Conservation (phyloP, 805 yeast species). For the Candida ficus region DNA sequence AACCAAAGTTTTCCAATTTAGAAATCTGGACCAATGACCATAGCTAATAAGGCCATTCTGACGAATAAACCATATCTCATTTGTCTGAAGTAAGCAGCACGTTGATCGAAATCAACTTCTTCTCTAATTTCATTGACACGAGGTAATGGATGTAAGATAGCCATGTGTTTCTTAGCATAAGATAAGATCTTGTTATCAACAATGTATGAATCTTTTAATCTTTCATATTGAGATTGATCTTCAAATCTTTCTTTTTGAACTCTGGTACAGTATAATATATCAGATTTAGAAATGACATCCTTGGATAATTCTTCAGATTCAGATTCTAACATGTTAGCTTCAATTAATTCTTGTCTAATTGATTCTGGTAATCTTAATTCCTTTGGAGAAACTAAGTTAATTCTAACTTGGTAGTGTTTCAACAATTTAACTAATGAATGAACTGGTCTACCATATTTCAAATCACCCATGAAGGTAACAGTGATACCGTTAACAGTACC, state of each 20-base stretch:
- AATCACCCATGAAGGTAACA: slow-evolving; percentile 98
- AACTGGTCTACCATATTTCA: slow-evolving; percentile 97
- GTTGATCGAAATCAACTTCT: slow-evolving; percentile 98
- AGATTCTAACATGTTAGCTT: slow-evolving; percentile 61
- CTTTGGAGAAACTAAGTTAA: slow-evolving; percentile 87
- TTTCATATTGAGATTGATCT: slow-evolving; percentile 69
- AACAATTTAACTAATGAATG: slow-evolving; percentile 91
- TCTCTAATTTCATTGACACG: slow-evolving; percentile 94
- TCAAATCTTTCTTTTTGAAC: slow-evolving; percentile 95
- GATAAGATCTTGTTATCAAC: slow-evolving; percentile 89
- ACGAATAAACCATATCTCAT: slow-evolving; percentile 98
- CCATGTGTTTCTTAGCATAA: slow-evolving; percentile 96
- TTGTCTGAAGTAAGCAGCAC: slow-evolving; percentile 99
- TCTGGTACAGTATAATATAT: slow-evolving; percentile 95
- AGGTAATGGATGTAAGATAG: slow-evolving; percentile 98
- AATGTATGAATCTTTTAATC: slow-evolving; percentile 85
- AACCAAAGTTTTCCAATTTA: slow-evolving; percentile 22
- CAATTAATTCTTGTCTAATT: slow-evolving; percentile 59
- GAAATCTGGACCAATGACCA: slow-evolving; percentile 95
- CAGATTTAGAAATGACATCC: slow-evolving; percentile 83
- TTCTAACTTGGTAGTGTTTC: slow-evolving; percentile 86
- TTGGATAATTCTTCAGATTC: slow-evolving; percentile 79
- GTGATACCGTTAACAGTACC: slow-evolving; percentile 98
- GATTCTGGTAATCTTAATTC: slow-evolving; percentile 81
- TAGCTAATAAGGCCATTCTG: slow-evolving; percentile 96